Evolutionary conservation across 2,329 filamentous ascomycete genomes (phyloP), one percentile per base, ranked within the genome.

Genomic region (Trichophyton benhamiae): DNA sequence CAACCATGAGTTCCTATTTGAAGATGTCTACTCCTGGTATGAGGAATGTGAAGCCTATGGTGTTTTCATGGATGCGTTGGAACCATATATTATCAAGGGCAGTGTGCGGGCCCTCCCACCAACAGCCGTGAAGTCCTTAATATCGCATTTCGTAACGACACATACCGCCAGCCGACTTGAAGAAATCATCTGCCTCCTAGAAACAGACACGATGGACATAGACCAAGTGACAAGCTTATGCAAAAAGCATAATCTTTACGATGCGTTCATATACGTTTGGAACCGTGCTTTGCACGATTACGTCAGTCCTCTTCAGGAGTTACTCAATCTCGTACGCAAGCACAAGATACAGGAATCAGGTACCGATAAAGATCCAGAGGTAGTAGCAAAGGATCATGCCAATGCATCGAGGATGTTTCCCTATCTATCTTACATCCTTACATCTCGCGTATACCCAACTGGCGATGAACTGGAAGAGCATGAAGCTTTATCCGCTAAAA

Each of bases 241-340:
- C 80, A 95, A 94, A 72, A 87, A 92, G 70, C 86, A 97, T 72
- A 84, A 87, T 66, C 81, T 99, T 3, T 99, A 96, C 70, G 95
- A 99, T 74, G 95, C 94, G 1, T 82, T 96, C 61, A 91, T 95
- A 49, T 96, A 97, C 71, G 88, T 99, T 61, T 99, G 94, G 94
- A 97, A 95, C 63, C 87, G 89, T 72, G 91, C 90, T 2, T 78
- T 99, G 30, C 79, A 80, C 64, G 95, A 99, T 73, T 96, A 95
- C 68, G 86, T 96, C 64, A 95, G 91, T 1, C 92, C 94, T 0
- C 79, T 97, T 61, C 87, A 90, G 66, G 91, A 96, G 64, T 81
- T 99, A 1, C 78, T 96, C 25, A 71, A 78, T 61, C 74, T 78
- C 55, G 70, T 72, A 22, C 67, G 70, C 17, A 59, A 66, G 0